Evolutionary conservation across 2,329 filamentous ascomycete species (phyloP).

Genomic region (Aspergillus flavus): DNA sequence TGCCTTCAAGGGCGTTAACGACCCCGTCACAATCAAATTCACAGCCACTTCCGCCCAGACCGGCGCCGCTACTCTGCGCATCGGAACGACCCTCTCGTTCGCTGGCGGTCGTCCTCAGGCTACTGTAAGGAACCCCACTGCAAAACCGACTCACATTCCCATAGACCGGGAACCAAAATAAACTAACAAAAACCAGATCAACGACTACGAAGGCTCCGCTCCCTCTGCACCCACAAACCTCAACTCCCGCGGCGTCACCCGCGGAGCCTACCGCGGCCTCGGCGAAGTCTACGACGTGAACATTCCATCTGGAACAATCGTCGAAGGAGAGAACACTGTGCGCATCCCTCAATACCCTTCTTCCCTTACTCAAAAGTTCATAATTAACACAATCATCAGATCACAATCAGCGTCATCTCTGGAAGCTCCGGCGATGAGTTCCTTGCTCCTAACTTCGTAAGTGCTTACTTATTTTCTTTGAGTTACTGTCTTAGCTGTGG

Average conservation of each 20-base stretch:
- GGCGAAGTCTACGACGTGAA: slow-evolving; percentile 66
- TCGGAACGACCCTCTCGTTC: slow-evolving; percentile 67
- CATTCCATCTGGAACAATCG: slow-evolving; percentile 62
- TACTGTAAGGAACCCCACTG: slow-evolving; percentile 25
- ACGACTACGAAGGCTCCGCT: slow-evolving; percentile 53
- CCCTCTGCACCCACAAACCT: slow-evolving; percentile 63
- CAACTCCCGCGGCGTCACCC: slow-evolving; percentile 65
- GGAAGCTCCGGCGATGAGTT: slow-evolving; percentile 60
- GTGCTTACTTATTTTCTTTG: slow-evolving; percentile 9
- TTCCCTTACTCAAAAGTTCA: neutral
- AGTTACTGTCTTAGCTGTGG: neutral
- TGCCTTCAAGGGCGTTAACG: slow-evolving; percentile 63
- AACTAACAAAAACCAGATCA: slow-evolving; percentile 44
- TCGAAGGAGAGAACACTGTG: slow-evolving; percentile 62
- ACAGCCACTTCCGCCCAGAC: slow-evolving; percentile 54
- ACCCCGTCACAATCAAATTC: slow-evolving; percentile 63
- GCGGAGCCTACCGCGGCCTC: slow-evolving; percentile 65
- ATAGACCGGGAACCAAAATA: no score
- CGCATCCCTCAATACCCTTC: neutral
- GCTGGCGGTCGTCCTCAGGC: slow-evolving; percentile 61
- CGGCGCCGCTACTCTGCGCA: slow-evolving; percentile 60
- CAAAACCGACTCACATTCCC: neutral
- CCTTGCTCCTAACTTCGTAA: slow-evolving; percentile 59
- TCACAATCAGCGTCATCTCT: slow-evolving; percentile 61
- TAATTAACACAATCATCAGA: slow-evolving; percentile 24